Evolutionary conservation across 495 filamentous ascomycete genomes (phyloP).

Genomic region (Penicillium psychrofluorescens): DNA sequence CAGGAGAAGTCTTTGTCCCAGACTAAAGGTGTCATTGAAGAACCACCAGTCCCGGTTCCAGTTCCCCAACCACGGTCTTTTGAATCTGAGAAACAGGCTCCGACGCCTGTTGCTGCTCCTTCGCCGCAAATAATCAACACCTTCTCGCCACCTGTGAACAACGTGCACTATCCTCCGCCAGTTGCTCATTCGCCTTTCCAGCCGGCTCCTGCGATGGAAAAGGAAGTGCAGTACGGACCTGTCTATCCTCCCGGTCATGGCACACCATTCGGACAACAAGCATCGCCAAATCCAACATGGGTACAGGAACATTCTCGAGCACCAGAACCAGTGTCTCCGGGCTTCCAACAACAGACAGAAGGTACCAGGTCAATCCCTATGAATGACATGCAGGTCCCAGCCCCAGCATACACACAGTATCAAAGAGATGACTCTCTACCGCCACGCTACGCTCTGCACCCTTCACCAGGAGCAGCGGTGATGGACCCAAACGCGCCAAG

Average conservation of each 20-base stretch:
- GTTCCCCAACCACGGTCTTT: background rate
- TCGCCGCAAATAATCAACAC: background rate
- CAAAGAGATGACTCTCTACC: conserved; percentile 14
- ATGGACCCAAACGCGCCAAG: conserved; percentile 22
- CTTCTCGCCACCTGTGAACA: conserved; percentile 10
- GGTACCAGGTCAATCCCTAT: conserved; percentile 38
- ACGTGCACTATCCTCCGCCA: conserved; percentile 1
- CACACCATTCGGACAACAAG: conserved; percentile 1
- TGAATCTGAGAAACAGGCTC: background rate
- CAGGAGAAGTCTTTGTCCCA: background rate
- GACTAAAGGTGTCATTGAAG: no score
- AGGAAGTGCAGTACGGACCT: conserved; percentile 19
- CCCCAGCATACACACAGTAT: conserved; percentile 24
- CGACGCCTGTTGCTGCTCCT: background rate
- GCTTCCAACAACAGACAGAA: conserved; percentile 32
- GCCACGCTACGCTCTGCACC: conserved; percentile 15
- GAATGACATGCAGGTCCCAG: conserved; percentile 34
- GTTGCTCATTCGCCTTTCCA: background rate
- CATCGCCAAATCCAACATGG: background rate
- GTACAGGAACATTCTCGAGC: background rate
- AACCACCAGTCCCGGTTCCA: background rate
- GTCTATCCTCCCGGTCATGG: conserved; percentile 18
- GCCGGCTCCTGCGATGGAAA: conserved; percentile 11
- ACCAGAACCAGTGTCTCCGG: conserved; percentile 34
- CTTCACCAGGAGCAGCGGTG: conserved; percentile 13